phyloP scores from a whole-genome alignment of 148 eudicot genomes.

The Camellia lanceoleosa region DNA sequence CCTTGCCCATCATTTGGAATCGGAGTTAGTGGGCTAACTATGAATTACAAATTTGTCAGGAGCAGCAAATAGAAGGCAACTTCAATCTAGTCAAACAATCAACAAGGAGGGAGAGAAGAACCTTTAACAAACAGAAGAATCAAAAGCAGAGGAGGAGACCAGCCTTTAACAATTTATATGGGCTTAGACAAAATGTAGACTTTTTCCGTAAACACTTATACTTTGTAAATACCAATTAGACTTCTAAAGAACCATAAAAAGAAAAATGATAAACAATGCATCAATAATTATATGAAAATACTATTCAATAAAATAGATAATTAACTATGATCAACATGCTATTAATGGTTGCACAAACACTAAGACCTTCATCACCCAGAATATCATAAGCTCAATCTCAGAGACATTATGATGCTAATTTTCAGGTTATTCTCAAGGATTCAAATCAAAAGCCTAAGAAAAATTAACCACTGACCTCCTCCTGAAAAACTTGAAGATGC shows the following conservation, averaged over 20 bases:
- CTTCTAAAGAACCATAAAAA: not conserved
- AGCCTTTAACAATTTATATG: no score
- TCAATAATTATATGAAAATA: not conserved
- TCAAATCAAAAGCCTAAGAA: not conserved
- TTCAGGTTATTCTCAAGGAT: not conserved
- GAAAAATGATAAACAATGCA: not conserved
- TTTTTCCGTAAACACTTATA: not conserved
- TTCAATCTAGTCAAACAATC: not conserved
- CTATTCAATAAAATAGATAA: not conserved
- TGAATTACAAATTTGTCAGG: no score
- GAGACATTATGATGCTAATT: not conserved
- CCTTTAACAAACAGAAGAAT: not conserved
- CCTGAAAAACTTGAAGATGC: conserved; percentile 84
- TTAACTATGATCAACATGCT: not conserved
- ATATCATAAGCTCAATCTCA: conserved; percentile 8
- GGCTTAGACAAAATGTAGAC: not conserved
- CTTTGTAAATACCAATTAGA: not conserved
- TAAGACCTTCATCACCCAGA: conserved; percentile 2
- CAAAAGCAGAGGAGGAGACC: no score
- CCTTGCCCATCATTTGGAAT: no score
- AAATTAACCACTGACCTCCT: conserved; percentile 53
- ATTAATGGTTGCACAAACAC: not conserved
- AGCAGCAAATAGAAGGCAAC: not conserved
- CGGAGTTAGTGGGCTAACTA: no score
- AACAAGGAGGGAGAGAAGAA: not conserved